Evolutionary conservation across 495 filamentous ascomycete genomes (phyloP), one percentile per base, ranked within the genome.

Genomic region (Talaromyces adpressus): DNA sequence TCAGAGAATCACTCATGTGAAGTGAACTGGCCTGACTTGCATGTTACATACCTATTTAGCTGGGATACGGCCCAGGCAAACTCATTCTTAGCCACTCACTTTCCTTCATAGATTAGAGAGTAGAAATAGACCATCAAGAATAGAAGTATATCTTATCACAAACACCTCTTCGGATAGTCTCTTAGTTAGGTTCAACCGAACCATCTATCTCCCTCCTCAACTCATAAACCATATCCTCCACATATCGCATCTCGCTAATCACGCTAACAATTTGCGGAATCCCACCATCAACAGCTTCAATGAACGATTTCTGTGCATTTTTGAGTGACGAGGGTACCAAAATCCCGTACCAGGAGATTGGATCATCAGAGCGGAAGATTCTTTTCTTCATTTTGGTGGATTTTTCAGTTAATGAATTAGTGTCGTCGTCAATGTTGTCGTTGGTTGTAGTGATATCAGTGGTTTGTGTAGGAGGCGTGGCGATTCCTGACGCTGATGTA

Each of bases 291-390:
- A 80, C 68, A 16, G 70, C 80, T 20, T 68, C 68, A 11, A 69
- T 76, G 57, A 84, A 84, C 23, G 71, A 75, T 41, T 67, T 73
- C 70, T 90, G 88, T 0, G 88, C 87, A 23, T 69, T 75, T 57
- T 86, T 83, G 45, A 92, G 78, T 6, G 85, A 72, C 27, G 73
- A 73, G 0, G 89, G 85, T 8, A 85, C 80, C 0, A 91, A 73
- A 39, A 91, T 81, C 5, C 89, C 89, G 70, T 88, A 91, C 87
- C 87, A 90, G 36, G 79, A 73, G 51, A 91, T 77, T 5, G 89
- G 88, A 68, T 91, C 82, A 41, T 68, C 68, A 22, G 77, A 75
- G 27, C 69, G 71, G 30, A 70, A 68, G 4, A 45, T 45, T n/a
- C 57, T 62, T 12, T 14, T 70, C 70, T 18, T 45, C 39, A 23